Base-by-base conservation (phyloP, 164 flowering plant species). In the Akebia trifoliata region DNA sequence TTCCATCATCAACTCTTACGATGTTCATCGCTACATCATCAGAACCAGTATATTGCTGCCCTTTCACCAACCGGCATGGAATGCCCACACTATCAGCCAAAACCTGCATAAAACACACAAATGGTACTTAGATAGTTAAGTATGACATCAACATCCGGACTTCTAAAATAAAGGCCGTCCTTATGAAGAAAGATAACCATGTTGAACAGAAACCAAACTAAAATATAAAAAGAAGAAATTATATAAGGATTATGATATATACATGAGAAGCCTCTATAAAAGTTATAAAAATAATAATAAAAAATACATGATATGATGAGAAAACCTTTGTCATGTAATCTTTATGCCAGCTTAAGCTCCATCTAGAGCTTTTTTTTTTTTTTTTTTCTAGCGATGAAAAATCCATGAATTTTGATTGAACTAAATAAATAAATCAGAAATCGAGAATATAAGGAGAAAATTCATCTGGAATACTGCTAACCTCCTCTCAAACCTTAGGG, bases 1-100 rank as follows among this genome's bases (percentile, higher is more conserved):
- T 87, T 78, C 84, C 95, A 73, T 81, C 83, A 50, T 80, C 84
- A 45, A 84, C 62, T 75, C 80, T 85, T 22, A 90, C 81, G 46
- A 87, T 79, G 74, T 78, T 87, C 87, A 93, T 77, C 8, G 97
- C 97, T 60, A 74, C 96, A 64, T 82, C 92, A 66, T 80, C 83
- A 32, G 87, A 76, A 64, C 97, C 92, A 9, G 96, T 90, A 53
- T 82, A 86, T 45, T 81, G 86, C 38, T 69, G 82, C 54, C 99
- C 99, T 77, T 93, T 93, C 62, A 90, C 84, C 63, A 90, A 68
- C 32, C 84, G 81, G 61, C 96, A 93, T 8, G 90, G 94, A 34
- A 93, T 65, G 53, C 84, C 82, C 50, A 86, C 72, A 57, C 81
- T 77, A 68, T 93, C 99, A 63, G 97, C 92, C 76, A 93, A 72